These are phyloP conservation scores for Lycium barbarum DNA, from an alignment of 257 asterid genomes.

Conservation along the genomic window DNA sequence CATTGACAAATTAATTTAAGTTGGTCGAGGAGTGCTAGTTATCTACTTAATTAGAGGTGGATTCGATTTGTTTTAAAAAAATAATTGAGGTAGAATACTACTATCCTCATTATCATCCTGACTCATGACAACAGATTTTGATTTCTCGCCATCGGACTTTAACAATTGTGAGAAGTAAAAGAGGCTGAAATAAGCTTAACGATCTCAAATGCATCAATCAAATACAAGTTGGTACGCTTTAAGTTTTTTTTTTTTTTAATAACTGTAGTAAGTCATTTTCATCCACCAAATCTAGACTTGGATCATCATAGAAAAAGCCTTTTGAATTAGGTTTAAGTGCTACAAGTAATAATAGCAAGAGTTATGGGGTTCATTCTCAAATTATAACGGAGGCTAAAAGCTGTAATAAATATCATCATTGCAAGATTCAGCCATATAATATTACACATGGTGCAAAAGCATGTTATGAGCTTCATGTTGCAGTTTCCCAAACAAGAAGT, in stretches of 20 bases:
- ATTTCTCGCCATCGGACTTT: too few species aligned
- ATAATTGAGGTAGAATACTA: too few species aligned
- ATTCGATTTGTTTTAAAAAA: too few species aligned
- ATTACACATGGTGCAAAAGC: not conserved
- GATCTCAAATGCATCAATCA: too few species aligned
- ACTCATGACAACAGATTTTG: too few species aligned
- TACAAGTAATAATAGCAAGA: not conserved
- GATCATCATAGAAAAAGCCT: not conserved
- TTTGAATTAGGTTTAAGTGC: conserved; percentile 11
- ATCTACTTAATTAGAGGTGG: too few species aligned
- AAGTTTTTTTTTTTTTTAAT: not conserved
- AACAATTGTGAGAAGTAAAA: too few species aligned
- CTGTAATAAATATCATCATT: not conserved
- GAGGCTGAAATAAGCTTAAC: too few species aligned
- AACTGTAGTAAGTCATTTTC: not conserved
- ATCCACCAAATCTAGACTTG: conserved; percentile 15
- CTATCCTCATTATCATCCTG: too few species aligned
- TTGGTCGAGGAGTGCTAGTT: too few species aligned
- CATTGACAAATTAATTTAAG: too few species aligned
- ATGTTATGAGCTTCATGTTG: not conserved
- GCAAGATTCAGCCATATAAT: not conserved
- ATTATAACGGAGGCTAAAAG: not conserved
- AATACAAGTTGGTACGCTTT: too few species aligned
- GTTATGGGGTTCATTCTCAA: conserved; percentile 20
- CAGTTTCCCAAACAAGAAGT: not conserved